phyloP scores from a whole-genome alignment of 148 eudicot genomes.

The Arctostaphylos glauca region DNA sequence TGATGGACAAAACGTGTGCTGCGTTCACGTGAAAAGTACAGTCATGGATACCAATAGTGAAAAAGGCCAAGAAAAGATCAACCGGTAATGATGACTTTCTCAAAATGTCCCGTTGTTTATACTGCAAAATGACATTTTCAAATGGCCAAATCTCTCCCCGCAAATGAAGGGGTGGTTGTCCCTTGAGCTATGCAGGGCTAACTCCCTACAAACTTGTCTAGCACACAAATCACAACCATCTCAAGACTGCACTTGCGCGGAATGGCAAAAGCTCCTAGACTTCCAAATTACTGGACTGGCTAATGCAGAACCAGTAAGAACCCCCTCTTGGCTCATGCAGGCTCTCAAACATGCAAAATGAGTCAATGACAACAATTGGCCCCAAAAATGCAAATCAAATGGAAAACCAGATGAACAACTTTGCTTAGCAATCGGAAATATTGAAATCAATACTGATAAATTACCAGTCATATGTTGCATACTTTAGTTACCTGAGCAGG shows the following conservation, averaged over 20 bases:
- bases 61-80: not conserved
- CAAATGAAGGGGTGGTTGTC: not conserved
- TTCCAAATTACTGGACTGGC: not conserved
- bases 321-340: constrained; percentile 7
- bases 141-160: not conserved
- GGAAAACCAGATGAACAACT: not conserved
- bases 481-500: constrained; percentile 72
- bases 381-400: not conserved
- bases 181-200: not conserved
- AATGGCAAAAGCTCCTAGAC: not conserved
- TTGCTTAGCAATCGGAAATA: not conserved
- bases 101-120: not conserved
- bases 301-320: not conserved
- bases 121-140: not conserved
- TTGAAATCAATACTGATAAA: not conserved
- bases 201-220: not conserved
- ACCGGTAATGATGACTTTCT: not conserved
- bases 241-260: not conserved
- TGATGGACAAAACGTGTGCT: not conserved
- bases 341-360: constrained; percentile 1
- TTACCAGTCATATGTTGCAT: not conserved
- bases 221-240: constrained; percentile 1
- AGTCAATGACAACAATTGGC: not conserved
- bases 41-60: not conserved
- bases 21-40: not conserved